Percentiles rank a stretch among this genome's conserved stretches.
Conservation (phyloP, 805 yeast species). For the Wickerhamomyces canadensis region DNA sequence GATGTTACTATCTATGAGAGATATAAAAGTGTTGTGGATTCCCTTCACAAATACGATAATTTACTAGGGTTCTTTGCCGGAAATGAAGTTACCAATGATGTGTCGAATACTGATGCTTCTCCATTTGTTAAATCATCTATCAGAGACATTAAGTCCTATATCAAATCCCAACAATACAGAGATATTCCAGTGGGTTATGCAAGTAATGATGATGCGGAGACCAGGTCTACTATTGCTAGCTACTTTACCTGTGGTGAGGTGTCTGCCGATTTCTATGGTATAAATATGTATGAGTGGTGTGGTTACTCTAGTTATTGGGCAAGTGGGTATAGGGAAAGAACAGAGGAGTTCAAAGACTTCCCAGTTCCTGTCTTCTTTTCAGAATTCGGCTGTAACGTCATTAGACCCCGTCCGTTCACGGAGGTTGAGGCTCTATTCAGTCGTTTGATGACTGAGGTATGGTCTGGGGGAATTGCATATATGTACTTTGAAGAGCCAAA, state of each 20-base stretch:
- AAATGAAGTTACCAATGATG: constrained; percentile 89
- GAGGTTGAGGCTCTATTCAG: constrained; percentile 65
- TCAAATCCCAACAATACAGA: constrained; percentile 60
- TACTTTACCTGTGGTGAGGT: constrained; percentile 79
- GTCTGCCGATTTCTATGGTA: constrained; percentile 71
- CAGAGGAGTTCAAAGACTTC: constrained; percentile 54
- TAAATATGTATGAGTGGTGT: constrained; percentile 89
- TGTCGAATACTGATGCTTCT: constrained; percentile 79
- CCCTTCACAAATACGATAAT: constrained; percentile 70
- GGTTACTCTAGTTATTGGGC: constrained; percentile 54
- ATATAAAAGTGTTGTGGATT: constrained; percentile 78
- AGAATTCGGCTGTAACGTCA: constrained; percentile 73
- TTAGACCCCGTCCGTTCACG: constrained; percentile 63
- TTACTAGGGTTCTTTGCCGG: constrained; percentile 95
- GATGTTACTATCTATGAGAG: constrained; percentile 63
- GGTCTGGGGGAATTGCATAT: constrained; percentile 86
- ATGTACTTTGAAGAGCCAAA: constrained; percentile 79
- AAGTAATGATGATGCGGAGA: constrained; percentile 80
- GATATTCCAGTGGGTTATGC: constrained; percentile 91
- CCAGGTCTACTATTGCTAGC: constrained; percentile 73
- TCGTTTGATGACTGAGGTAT: constrained; percentile 63
- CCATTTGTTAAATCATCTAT: constrained; percentile 95
- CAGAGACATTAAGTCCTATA: constrained; percentile 80
- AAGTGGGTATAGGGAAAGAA: constrained; percentile 65
- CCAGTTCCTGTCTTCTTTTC: constrained; percentile 75